Percentiles rank a stretch among this genome's conserved stretches.
Conservation (phyloP, 805 yeast genomes). For the Nadsonia fulvescens region DNA sequence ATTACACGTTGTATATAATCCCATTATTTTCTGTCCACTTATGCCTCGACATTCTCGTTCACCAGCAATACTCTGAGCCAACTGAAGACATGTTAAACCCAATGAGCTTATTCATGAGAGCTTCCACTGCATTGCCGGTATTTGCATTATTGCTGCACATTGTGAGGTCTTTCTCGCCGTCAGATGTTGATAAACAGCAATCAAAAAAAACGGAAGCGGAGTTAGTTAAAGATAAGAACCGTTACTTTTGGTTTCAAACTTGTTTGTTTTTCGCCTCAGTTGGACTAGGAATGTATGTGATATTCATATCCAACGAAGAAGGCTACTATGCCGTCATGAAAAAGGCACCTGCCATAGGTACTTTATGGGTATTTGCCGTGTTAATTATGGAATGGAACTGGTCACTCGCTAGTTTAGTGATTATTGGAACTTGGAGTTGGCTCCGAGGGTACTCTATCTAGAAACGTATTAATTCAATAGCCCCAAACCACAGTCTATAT, state of each 20-base stretch:
- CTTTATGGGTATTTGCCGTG: slow-evolving; percentile 23
- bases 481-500: no score
- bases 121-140: slow-evolving; percentile 15
- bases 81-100: slow-evolving; percentile 2
- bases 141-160: slow-evolving; percentile 14
- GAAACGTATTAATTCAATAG: no score
- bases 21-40: slow-evolving; percentile 20
- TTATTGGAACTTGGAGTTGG: slow-evolving; percentile 13
- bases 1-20: slow-evolving; percentile 14
- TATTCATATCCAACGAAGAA: slow-evolving; percentile 17
- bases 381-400: slow-evolving; percentile 22
- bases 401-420: slow-evolving; percentile 14
- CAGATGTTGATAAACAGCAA: no score
- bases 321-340: slow-evolving; percentile 23
- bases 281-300: slow-evolving; percentile 18
- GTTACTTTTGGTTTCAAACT: slow-evolving; percentile 11
- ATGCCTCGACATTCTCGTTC: slow-evolving; percentile 19
- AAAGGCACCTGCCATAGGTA: slow-evolving; percentile 24
- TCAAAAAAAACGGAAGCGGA: no score
- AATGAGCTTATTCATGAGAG: slow-evolving; percentile 1
- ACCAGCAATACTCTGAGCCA: slow-evolving; percentile 19
- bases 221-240: no score
- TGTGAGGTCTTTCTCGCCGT: no score
- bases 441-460: slow-evolving; percentile 9
- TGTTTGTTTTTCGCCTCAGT: slow-evolving; percentile 15